Percentiles rank a stretch among this genome's conserved stretches.
These are phyloP conservation scores for Fusarium stilboides DNA, from an alignment of 2,329 filamentous ascomycete genomes.

Conservation along the genomic window DNA sequence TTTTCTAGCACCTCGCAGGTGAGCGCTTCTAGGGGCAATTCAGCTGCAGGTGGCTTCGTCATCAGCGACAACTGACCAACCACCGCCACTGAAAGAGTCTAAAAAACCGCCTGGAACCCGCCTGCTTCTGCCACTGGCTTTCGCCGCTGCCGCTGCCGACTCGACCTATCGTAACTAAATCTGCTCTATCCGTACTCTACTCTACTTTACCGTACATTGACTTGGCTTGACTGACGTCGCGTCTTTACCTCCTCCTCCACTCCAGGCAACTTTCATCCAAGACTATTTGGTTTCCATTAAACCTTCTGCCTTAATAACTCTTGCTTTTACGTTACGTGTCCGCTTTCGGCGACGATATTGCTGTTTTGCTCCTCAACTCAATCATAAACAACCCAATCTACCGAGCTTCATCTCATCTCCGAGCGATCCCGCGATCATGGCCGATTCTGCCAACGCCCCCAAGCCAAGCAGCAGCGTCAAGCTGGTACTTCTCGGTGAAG, in stretches of 20 bases:
- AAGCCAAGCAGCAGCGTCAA: constrained; percentile 99
- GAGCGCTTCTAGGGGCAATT: background rate
- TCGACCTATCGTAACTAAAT: constrained; percentile 23
- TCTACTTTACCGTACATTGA: constrained; percentile 26
- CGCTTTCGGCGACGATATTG: constrained; percentile 8
- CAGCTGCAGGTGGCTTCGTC: constrained; percentile 47
- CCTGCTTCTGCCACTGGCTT: constrained; percentile 7
- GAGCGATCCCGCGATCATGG: constrained; percentile 52
- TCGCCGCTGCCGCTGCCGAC: constrained; percentile 23
- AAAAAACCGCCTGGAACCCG: constrained; percentile 28
- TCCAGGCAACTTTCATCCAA: constrained; percentile 38
- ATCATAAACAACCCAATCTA: constrained; percentile 10
- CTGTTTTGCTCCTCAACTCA: constrained; percentile 10
- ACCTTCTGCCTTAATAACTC: constrained; percentile 8
- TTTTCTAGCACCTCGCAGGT: constrained; percentile 18
- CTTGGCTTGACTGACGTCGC: constrained; percentile 33
- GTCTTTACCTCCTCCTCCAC: constrained; percentile 42
- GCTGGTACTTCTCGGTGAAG: constrained; percentile 96
- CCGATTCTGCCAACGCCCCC: constrained; percentile 72
- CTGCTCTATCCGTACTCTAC: constrained; percentile 9
- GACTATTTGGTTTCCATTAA: constrained; percentile 11
- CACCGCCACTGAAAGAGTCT: constrained; percentile 45
- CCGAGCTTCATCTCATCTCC: constrained; percentile 34
- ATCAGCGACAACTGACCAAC: constrained; percentile 45
- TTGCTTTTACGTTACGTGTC: constrained; percentile 21